A percentile compares a stretch with the other conserved stretches of the same genome.
These are phyloP conservation scores for Fallopia convolvulus DNA, from an alignment of 148 eudicot species.

Conservation along the genomic window DNA sequence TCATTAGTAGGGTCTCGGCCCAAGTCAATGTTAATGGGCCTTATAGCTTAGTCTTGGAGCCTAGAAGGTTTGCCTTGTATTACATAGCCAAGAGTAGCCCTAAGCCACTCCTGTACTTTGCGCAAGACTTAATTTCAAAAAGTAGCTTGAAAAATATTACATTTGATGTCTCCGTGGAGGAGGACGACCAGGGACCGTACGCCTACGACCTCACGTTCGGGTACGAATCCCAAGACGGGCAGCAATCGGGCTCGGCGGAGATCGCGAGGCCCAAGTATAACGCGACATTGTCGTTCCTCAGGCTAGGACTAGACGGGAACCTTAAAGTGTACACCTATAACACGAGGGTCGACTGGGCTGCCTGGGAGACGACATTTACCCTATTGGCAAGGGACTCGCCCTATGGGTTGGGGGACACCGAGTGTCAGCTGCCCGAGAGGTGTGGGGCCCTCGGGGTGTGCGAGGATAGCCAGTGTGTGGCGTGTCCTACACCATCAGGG, in stretches of 20 bases:
- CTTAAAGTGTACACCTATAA: conserved; percentile 30
- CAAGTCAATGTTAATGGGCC: conserved; percentile 24
- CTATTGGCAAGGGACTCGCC: conserved; percentile 23
- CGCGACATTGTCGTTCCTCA: conserved; percentile 34
- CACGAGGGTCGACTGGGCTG: conserved; percentile 16
- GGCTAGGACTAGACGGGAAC: conserved; percentile 45
- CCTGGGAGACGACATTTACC: conserved; percentile 44
- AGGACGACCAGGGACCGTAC: conserved; percentile 4
- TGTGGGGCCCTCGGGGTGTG: conserved; percentile 54
- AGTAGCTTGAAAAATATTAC: conserved; percentile 11
- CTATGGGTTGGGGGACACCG: conserved; percentile 8
- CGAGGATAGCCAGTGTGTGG: conserved; percentile 53
- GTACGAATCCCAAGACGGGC: not conserved
- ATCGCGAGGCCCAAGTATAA: conserved; percentile 27
- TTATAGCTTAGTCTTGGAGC: conserved; percentile 19
- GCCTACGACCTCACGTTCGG: conserved; percentile 12
- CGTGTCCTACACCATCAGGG: conserved; percentile 48
- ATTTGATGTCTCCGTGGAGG: conserved; percentile 5
- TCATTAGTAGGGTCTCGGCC: conserved; percentile 19
- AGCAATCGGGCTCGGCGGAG: not conserved
- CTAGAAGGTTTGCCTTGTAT: conserved; percentile 22
- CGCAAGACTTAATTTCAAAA: not conserved
- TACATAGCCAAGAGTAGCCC: conserved; percentile 25
- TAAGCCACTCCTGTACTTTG: conserved; percentile 19
- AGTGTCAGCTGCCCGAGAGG: conserved; percentile 45